Evolutionary conservation across 345 rosid genomes (phyloP).

Genomic region (Salix dunnii): DNA sequence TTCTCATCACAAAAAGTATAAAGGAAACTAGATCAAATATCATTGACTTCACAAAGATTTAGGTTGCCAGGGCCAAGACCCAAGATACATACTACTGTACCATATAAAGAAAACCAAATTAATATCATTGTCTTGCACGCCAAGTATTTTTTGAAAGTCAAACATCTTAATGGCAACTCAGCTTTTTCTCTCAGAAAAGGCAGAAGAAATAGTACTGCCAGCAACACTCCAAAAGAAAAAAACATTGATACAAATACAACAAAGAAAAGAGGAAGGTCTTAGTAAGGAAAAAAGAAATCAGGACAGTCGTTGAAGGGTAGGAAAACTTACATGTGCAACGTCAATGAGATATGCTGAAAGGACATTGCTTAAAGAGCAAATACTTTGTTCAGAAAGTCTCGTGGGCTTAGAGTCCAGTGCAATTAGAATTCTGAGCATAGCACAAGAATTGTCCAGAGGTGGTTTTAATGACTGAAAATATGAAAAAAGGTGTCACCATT

Average conservation of each 20-base stretch:
- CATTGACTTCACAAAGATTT: background rate
- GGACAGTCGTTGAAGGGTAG: constrained; percentile 2
- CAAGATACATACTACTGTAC: background rate
- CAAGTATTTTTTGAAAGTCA: background rate
- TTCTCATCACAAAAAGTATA: background rate
- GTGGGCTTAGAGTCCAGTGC: constrained; percentile 67
- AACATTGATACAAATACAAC: background rate
- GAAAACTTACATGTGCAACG: constrained; percentile 49
- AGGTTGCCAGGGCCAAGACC: background rate
- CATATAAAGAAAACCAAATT: background rate
- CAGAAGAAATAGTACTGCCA: too few species aligned
- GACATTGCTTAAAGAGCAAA: constrained; percentile 45
- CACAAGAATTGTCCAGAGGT: constrained; percentile 57
- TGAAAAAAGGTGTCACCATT: background rate
- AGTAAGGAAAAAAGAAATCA: background rate
- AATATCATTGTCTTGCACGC: background rate
- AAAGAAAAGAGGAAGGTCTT: background rate
- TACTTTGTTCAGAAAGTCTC: constrained; percentile 55
- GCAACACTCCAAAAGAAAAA: background rate
- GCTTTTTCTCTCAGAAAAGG: too few species aligned
- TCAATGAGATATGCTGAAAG: constrained; percentile 57
- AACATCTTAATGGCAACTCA: too few species aligned
- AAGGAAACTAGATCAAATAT: background rate
- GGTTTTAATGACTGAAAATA: constrained; percentile 47
- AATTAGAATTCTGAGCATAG: constrained; percentile 61